Conservation (phyloP, 1,139 yeast genomes). For the Diutina neorugosa region DNA sequence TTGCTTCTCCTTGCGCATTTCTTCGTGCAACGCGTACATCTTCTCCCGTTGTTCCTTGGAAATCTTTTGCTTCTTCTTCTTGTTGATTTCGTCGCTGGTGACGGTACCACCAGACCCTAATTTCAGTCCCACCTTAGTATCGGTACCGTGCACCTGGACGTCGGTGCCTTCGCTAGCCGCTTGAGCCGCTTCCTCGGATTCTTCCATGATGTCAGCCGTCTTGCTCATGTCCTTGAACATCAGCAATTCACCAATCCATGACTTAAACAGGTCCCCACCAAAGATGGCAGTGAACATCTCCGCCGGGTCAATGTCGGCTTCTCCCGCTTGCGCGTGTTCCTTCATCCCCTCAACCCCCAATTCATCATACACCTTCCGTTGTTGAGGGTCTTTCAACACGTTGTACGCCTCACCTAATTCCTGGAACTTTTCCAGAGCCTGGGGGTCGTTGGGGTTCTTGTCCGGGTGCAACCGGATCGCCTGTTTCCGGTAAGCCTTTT, state of each 20-base stretch:
- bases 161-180: not conserved
- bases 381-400: slow-evolving; percentile 1
- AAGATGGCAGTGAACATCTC: slow-evolving; percentile 65
- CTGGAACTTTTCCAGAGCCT: slow-evolving; percentile 18
- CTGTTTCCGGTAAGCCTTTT: slow-evolving; percentile 17
- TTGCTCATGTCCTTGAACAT: slow-evolving; percentile 48
- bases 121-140: not conserved
- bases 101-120: not conserved
- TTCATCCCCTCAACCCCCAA: slow-evolving; percentile 4
- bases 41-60: not conserved
- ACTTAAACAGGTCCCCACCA: slow-evolving; percentile 80
- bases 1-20: slow-evolving; percentile 3
- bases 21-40: slow-evolving; percentile 1
- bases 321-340: not conserved
- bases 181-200: slow-evolving; percentile 6
- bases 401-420: slow-evolving; percentile 8
- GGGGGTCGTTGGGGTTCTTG: slow-evolving; percentile 17
- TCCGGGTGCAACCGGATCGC: slow-evolving; percentile 19
- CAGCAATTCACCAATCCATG: slow-evolving; percentile 68
- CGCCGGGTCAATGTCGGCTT: slow-evolving; percentile 34
- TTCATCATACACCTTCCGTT: slow-evolving; percentile 1
- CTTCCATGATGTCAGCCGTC: slow-evolving; percentile 38
- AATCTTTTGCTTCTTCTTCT: slow-evolving; percentile 2
- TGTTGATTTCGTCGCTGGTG: not conserved
- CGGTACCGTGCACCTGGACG: not conserved